A percentile compares a stretch with the other conserved stretches of the same genome.
These are phyloP conservation scores for Pleoardoris graminearum DNA, from an alignment of 2,329 filamentous ascomycete genomes.

Conservation along the genomic window DNA sequence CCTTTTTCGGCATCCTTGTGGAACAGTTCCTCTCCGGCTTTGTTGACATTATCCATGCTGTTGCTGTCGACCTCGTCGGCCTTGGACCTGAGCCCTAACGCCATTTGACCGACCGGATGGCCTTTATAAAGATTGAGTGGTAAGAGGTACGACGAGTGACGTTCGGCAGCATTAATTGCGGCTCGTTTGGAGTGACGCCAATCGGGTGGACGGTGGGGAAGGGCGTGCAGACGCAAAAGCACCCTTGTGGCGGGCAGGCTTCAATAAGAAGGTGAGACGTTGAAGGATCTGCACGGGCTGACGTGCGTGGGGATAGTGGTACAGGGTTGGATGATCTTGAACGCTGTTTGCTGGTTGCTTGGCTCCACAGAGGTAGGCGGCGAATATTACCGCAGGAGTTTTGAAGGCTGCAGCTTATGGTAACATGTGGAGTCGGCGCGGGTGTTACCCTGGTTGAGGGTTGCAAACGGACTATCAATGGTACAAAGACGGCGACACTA, in stretches of 20 bases:
- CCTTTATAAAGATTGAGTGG: conserved; percentile 46
- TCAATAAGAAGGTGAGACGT: neutral
- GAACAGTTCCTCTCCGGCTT: conserved; percentile 11
- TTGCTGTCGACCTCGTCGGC: conserved; percentile 17
- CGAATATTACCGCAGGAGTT: neutral
- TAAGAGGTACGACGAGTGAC: conserved; percentile 42
- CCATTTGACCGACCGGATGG: conserved; percentile 57
- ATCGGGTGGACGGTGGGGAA: neutral
- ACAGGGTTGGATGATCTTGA: neutral
- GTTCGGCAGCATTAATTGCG: conserved; percentile 46
- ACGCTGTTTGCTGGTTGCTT: neutral
- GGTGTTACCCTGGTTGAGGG: neutral
- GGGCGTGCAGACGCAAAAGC: neutral
- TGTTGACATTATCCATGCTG: conserved; percentile 19
- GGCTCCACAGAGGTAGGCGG: neutral
- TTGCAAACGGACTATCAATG: conserved; percentile 15
- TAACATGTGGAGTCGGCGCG: neutral
- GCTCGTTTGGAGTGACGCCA: neutral
- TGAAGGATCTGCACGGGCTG: conserved; percentile 2
- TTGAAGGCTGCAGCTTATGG: neutral
- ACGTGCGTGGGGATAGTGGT: conserved; percentile 2
- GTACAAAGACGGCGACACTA: neutral
- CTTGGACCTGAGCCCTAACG: conserved; percentile 47
- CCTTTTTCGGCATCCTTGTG: conserved; percentile 36
- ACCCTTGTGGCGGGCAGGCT: neutral